Evolutionary conservation across 805 yeast genomes (phyloP).

Genomic region (Zygotorulaspora danielsina): DNA sequence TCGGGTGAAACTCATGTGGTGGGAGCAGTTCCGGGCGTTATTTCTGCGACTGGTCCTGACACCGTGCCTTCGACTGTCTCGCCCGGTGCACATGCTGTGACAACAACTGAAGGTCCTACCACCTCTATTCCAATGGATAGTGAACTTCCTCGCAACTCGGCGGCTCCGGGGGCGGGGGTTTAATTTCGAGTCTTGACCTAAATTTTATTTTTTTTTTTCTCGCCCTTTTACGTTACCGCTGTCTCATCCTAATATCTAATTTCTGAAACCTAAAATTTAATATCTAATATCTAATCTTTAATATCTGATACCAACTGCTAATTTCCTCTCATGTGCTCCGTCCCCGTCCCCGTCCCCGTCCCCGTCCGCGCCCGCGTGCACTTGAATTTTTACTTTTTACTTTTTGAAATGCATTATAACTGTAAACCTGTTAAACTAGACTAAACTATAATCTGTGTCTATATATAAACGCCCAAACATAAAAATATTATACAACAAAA

Average conservation of each 20-base stretch:
- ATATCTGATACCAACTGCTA: background rate
- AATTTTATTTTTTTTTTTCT: background rate
- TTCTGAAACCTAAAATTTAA: conserved; percentile 5
- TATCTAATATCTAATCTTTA: background rate
- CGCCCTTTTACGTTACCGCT: background rate
- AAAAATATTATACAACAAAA: conserved; percentile 4
- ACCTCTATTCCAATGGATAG: background rate
- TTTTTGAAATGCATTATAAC: background rate
- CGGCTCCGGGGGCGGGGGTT: too few species aligned
- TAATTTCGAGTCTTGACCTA: background rate
- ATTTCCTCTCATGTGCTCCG: too few species aligned
- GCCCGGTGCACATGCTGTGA: background rate
- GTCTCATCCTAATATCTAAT: too few species aligned
- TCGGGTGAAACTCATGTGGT: conserved; percentile 38
- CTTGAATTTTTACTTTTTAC: too few species aligned
- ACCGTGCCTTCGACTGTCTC: conserved; percentile 6
- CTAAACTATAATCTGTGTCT: background rate
- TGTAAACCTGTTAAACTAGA: background rate
- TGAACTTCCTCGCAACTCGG: too few species aligned
- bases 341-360: too few species aligned
- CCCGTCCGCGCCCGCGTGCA: too few species aligned
- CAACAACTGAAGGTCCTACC: background rate
- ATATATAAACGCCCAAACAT: background rate
- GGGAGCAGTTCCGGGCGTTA: conserved; percentile 3
- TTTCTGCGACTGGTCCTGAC: conserved; percentile 2